These are phyloP conservation scores for Mucor lusitanicus DNA, from an alignment of 371 early-diverging fungal species.

Conservation along the genomic window DNA sequence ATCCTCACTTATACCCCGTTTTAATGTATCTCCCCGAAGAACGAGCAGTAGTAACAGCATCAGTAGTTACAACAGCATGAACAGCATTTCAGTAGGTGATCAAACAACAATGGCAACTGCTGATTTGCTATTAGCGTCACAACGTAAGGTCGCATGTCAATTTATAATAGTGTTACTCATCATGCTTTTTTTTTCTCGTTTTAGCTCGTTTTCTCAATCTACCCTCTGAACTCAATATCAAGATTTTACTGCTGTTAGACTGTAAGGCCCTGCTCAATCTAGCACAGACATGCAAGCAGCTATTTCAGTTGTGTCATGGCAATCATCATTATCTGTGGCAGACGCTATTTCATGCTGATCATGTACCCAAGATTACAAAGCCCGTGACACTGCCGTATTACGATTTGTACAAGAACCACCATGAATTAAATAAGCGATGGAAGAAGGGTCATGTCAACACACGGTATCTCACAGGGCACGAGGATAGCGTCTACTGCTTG, in stretches of 20 bases:
- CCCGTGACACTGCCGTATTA: constrained; percentile 12
- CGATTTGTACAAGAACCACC: constrained; percentile 22
- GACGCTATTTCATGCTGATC: constrained; percentile 17
- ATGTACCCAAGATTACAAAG: neutral
- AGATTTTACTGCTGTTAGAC: constrained; percentile 17
- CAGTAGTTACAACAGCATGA: neutral
- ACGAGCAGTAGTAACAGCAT: neutral
- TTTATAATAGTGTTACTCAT: neutral
- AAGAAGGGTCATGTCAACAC: constrained; percentile 19
- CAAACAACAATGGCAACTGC: neutral
- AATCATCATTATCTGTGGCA: constrained; percentile 23
- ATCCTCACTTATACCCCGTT: constrained; percentile 21
- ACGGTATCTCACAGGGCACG: constrained; percentile 68
- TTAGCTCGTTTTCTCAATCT: constrained; percentile 7
- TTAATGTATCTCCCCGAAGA: constrained; percentile 2
- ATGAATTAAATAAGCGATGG: constrained; percentile 20
- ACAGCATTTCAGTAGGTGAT: neutral
- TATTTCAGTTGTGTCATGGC: constrained; percentile 9
- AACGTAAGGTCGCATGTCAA: constrained; percentile 5
- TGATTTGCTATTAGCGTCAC: neutral
- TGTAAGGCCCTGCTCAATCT: constrained; percentile 9
- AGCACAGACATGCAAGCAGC: constrained; percentile 18
- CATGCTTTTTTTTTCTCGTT: neutral
- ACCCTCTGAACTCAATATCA: constrained; percentile 17
- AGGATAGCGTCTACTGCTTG: constrained; percentile 88